Evolutionary conservation across 129 eudicot species (phyloP).

Genomic region (Logfia minima): DNA sequence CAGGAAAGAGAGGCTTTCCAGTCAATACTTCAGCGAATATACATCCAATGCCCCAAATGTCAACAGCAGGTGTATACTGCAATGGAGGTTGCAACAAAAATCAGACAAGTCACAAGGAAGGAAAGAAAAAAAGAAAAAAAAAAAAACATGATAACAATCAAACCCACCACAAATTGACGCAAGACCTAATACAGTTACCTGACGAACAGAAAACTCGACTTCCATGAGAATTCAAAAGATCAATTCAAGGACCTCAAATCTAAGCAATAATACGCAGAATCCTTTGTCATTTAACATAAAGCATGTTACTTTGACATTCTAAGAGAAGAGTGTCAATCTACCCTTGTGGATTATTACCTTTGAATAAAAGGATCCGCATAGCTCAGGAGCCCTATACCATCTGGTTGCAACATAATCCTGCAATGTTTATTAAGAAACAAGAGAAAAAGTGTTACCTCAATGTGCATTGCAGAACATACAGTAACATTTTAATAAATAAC

Average conservation of each 20-base stretch:
- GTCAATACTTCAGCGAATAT: slow-evolving; percentile 85
- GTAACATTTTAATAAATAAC: not conserved
- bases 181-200: slow-evolving; percentile 24
- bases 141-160: not conserved
- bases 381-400: slow-evolving; percentile 93
- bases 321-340: slow-evolving; percentile 8
- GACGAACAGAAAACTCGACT: slow-evolving; percentile 24
- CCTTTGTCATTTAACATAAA: slow-evolving; percentile 16
- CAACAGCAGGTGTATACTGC: slow-evolving; percentile 92
- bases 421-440: not conserved
- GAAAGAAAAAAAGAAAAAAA: not conserved
- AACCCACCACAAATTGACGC: slow-evolving; percentile 18
- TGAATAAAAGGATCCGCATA: slow-evolving; percentile 87
- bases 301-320: slow-evolving; percentile 18
- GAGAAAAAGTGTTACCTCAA: not conserved
- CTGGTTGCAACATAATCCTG: slow-evolving; percentile 97
- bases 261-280: slow-evolving; percentile 17
- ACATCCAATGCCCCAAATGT: slow-evolving; percentile 89
- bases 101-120: slow-evolving; percentile 8
- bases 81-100: slow-evolving; percentile 12
- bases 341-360: slow-evolving; percentile 46
- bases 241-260: slow-evolving; percentile 29
- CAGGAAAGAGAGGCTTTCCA: slow-evolving; percentile 85
- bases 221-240: slow-evolving; percentile 32
- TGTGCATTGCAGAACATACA: slow-evolving; percentile 10